Evolutionary conservation across 1,284 basidiomycete genomes (phyloP), one percentile per base, ranked within the genome.

Genomic region (Testicularia cyperi): DNA sequence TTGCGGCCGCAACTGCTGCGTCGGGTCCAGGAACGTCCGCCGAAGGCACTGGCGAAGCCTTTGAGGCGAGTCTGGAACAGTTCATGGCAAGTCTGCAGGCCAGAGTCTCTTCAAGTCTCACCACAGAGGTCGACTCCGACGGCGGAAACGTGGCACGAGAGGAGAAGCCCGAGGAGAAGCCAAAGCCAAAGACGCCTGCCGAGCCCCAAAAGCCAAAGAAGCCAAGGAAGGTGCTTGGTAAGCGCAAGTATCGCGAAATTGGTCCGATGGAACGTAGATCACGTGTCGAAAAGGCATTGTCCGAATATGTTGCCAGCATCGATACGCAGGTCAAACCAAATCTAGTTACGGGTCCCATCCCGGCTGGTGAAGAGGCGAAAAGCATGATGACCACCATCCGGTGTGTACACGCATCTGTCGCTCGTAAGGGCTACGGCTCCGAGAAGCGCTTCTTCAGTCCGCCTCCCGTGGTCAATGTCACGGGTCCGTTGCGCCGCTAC

Each of bases 381-480:
- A 46, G 48, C 16, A 61, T 60, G 24, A 65, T 68, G 60, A 90
- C 89, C 32, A 91, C 88, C 29, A 87, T 91, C 24, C 84, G 89
- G 52, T 90, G 88, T 68, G 80, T 89, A 26, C 88, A 91, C 66
- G 88, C 89, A 23, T 88, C 88, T 15, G 89, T 90, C 34, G 89
- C 89, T 1, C 89, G 91, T 80, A 92, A 92, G 78, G 90, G 88
- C 8, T 92, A 92, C 73, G 89, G 89, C 41, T 88, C 85, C 74
- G 89, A 92, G 79, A 92, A 92, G 78, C 87, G 89, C 38, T 91
- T 90, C 75, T 83, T 92, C 37, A 90, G 88, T 71, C 89, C 89
- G 2, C 89, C 89, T 4, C 89, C 89, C 14, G 83, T 91, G 55
- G 88, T 92, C 34, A 87, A 88, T 63, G 87, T 92, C 65, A 87